Conservation (phyloP, 768 basidiomycete genomes). For the Suillus americanus region DNA sequence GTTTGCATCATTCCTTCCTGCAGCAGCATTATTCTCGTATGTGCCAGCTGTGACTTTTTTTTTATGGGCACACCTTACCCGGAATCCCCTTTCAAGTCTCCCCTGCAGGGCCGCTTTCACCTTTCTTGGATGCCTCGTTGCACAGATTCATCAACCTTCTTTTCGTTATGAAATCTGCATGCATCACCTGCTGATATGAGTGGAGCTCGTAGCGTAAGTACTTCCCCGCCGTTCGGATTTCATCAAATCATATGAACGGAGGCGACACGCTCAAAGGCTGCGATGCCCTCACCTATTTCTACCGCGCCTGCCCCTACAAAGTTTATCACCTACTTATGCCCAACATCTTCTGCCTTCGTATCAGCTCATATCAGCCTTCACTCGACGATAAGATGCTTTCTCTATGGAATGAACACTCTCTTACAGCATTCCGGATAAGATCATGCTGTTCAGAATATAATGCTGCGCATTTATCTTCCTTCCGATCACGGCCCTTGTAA, state of each 20-base stretch:
- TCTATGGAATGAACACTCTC: not conserved
- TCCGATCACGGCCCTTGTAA: not conserved
- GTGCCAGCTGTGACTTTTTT: not conserved
- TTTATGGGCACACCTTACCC: slow-evolving; percentile 5
- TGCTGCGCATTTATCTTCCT: not conserved
- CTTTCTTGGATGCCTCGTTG: slow-evolving; percentile 18
- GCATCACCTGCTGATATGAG: slow-evolving; percentile 24
- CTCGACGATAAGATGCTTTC: slow-evolving; percentile 1
- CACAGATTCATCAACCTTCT: not conserved
- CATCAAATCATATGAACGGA: slow-evolving; percentile 9
- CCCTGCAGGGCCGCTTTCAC: slow-evolving; percentile 16
- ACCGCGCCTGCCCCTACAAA: slow-evolving; percentile 2
- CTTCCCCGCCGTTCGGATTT: slow-evolving; percentile 9
- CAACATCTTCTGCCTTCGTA: not conserved
- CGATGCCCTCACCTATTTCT: slow-evolving; percentile 3
- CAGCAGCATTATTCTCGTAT: not conserved
- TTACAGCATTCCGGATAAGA: not conserved
- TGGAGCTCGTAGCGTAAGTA: slow-evolving; percentile 12
- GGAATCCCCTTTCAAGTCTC: slow-evolving; percentile 13
- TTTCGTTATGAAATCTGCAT: slow-evolving; percentile 13
- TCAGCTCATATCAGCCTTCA: not conserved
- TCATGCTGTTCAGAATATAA: not conserved
- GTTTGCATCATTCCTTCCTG: slow-evolving; percentile 6
- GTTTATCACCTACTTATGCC: slow-evolving; percentile 1
- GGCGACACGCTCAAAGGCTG: slow-evolving; percentile 4